Conservation (phyloP, 75 land plant genomes). For the Isoetes taiwanensis region DNA sequence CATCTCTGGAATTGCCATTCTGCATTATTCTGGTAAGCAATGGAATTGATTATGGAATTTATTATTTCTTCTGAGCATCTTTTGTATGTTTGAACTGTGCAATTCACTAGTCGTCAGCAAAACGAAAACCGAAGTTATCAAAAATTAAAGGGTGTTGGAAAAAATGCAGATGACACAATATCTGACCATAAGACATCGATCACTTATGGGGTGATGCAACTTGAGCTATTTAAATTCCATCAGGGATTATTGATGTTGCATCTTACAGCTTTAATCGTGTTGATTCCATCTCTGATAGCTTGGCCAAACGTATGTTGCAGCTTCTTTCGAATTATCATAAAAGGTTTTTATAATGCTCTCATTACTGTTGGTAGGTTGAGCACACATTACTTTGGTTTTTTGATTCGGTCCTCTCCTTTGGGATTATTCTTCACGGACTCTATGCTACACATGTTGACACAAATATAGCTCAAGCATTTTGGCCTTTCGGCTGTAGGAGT, state of each 20-base stretch:
- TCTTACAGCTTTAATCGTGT: slow-evolving; percentile 59
- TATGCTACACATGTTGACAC: slow-evolving; percentile 32
- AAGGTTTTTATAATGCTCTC: too few relatives aligned
- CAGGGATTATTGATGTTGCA: slow-evolving; percentile 71
- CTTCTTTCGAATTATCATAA: not conserved
- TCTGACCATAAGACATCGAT: slow-evolving; percentile 29
- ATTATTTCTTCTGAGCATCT: too few relatives aligned
- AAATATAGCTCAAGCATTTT: too few relatives aligned
- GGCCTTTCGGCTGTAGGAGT: too few relatives aligned
- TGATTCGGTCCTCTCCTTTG: slow-evolving; percentile 62
- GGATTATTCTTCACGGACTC: slow-evolving; percentile 71
- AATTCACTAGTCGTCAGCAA: too few relatives aligned
- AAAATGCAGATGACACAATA: too few relatives aligned
- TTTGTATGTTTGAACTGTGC: too few relatives aligned
- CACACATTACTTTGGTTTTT: slow-evolving; percentile 56
- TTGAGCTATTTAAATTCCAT: slow-evolving; percentile 54
- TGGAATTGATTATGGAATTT: not conserved
- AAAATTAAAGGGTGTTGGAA: too few relatives aligned
- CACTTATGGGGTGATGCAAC: slow-evolving; percentile 54
- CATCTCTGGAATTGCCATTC: slow-evolving; percentile 67
- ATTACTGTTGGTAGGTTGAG: too few relatives aligned
- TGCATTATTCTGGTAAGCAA: slow-evolving; percentile 66
- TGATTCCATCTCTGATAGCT: slow-evolving; percentile 79
- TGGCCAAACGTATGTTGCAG: slow-evolving; percentile 61
- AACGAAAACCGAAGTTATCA: too few relatives aligned